Evolutionary conservation across 1,139 yeast genomes (phyloP).

Genomic region (Yamadazyma atmosphaerica): DNA sequence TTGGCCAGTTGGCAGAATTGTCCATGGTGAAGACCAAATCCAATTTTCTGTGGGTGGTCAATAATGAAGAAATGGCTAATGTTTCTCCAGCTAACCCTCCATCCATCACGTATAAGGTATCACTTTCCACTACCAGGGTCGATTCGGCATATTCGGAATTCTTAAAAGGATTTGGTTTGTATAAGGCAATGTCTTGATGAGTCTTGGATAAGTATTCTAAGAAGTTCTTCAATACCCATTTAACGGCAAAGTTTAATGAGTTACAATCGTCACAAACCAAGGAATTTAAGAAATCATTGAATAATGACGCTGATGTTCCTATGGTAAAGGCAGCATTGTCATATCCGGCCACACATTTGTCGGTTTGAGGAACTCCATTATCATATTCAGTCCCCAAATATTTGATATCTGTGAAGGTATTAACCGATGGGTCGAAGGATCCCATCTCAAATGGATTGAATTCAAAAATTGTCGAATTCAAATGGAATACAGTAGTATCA

Average conservation of each 20-base stretch:
- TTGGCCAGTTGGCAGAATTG: slow-evolving; percentile 42
- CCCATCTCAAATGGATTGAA: slow-evolving; percentile 47
- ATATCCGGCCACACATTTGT: slow-evolving; percentile 60
- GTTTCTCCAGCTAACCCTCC: slow-evolving; percentile 45
- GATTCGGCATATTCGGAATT: slow-evolving; percentile 41
- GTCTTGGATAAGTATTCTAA: slow-evolving; percentile 45
- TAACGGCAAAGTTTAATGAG: slow-evolving; percentile 49
- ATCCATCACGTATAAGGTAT: slow-evolving; percentile 39
- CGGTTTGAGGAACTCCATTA: slow-evolving; percentile 29
- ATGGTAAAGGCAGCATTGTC: slow-evolving; percentile 77
- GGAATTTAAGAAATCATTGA: slow-evolving; percentile 66
- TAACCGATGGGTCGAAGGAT: slow-evolving; percentile 40
- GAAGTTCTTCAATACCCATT: slow-evolving; percentile 44
- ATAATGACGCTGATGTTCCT: slow-evolving; percentile 79
- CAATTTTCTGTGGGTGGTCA: slow-evolving; percentile 35
- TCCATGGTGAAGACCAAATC: slow-evolving; percentile 42
- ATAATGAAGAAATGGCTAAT: slow-evolving; percentile 36
- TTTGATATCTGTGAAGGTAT: slow-evolving; percentile 36
- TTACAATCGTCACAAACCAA: slow-evolving; percentile 46
- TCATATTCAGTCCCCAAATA: slow-evolving; percentile 36
- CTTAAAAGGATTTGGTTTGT: slow-evolving; percentile 52
- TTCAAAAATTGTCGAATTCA: slow-evolving; percentile 41
- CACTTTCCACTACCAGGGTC: slow-evolving; percentile 26
- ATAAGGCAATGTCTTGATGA: slow-evolving; percentile 39
- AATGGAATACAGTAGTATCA: slow-evolving; percentile 28